Evolutionary conservation across 306 rosid species (phyloP).

Genomic region (Dalbergia oliveri): DNA sequence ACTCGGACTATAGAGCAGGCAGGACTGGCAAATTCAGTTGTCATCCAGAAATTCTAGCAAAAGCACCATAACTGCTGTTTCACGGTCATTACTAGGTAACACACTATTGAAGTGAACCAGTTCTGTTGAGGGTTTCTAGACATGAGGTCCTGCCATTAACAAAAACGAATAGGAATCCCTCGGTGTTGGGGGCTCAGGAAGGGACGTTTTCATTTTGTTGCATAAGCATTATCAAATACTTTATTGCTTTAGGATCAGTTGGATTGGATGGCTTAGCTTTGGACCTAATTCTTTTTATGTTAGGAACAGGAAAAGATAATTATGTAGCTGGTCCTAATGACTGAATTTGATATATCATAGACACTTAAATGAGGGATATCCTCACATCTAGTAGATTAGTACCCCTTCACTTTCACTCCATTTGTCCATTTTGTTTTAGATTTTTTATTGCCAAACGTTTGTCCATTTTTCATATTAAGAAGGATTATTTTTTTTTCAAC

Average conservation of each 20-base stretch:
- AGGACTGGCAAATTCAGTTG: constrained; percentile 92
- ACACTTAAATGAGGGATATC: constrained; percentile 22
- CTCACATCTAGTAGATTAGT: background rate
- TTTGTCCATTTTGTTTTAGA: no score
- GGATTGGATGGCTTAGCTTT: constrained; percentile 34
- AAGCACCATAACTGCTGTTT: constrained; percentile 20
- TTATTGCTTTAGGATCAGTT: constrained; percentile 42
- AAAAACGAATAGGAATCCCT: constrained; percentile 14
- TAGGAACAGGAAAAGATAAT: constrained; percentile 29
- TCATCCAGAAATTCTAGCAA: constrained; percentile 85
- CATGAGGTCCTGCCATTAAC: constrained; percentile 21
- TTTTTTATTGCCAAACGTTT: no score
- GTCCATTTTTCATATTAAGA: no score
- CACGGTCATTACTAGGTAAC: constrained; percentile 31
- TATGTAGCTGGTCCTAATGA: constrained; percentile 7
- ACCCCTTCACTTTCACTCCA: no score
- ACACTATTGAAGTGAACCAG: constrained; percentile 40
- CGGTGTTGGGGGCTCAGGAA: background rate
- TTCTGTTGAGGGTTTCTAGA: constrained; percentile 30
- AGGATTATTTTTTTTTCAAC: no score
- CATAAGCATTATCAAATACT: constrained; percentile 36
- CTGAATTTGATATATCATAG: constrained; percentile 21
- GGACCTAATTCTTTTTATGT: constrained; percentile 37
- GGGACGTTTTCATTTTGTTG: constrained; percentile 12
- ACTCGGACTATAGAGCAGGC: constrained; percentile 84